Evolutionary conservation across 108 stramenopile species (phyloP).

Genomic region (Thalassiosira profunda): DNA sequence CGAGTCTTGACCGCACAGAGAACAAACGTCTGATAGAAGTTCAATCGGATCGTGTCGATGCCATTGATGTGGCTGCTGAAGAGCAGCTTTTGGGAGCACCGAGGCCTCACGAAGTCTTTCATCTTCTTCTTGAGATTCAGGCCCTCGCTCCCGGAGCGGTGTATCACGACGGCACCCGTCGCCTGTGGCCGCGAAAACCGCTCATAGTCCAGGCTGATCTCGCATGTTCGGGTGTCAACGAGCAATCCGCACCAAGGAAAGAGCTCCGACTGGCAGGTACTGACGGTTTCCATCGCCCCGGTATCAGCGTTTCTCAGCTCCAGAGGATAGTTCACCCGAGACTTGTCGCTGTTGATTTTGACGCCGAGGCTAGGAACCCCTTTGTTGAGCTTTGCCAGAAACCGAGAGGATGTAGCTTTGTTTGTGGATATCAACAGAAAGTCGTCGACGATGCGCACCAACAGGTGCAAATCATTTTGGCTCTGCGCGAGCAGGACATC

Average conservation of each 20-base stretch:
- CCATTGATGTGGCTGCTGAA: slow-evolving; percentile 76
- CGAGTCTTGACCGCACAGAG: slow-evolving; percentile 68
- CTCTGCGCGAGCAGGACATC: slow-evolving; percentile 11
- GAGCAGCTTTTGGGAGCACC: slow-evolving; percentile 72
- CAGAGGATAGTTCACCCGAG: slow-evolving; percentile 35
- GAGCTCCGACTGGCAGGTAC: slow-evolving; percentile 10
- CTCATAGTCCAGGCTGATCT: slow-evolving; percentile 70
- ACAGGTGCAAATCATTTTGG: slow-evolving; percentile 30
- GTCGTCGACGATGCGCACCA: slow-evolving; percentile 86
- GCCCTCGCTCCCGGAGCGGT: slow-evolving; percentile 55
- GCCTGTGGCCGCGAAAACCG: slow-evolving; percentile 63
- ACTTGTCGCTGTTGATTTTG: slow-evolving; percentile 76
- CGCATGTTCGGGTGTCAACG: slow-evolving; percentile 77
- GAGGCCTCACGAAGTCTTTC: slow-evolving; percentile 79
- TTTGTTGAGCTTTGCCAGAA: slow-evolving; percentile 59
- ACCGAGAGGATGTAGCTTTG: slow-evolving; percentile 32
- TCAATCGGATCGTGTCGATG: slow-evolving; percentile 44
- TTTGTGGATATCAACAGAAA: slow-evolving; percentile 78
- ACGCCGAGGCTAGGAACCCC: slow-evolving; percentile 74
- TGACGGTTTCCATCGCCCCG: background rate
- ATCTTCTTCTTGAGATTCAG: slow-evolving; percentile 49
- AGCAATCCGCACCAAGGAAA: slow-evolving; percentile 93
- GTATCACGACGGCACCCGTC: slow-evolving; percentile 60
- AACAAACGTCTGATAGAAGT: slow-evolving; percentile 79
- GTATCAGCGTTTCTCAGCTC: slow-evolving; percentile 1